Conservation (phyloP, 495 filamentous ascomycete species). For the Filosporella fistucella region DNA sequence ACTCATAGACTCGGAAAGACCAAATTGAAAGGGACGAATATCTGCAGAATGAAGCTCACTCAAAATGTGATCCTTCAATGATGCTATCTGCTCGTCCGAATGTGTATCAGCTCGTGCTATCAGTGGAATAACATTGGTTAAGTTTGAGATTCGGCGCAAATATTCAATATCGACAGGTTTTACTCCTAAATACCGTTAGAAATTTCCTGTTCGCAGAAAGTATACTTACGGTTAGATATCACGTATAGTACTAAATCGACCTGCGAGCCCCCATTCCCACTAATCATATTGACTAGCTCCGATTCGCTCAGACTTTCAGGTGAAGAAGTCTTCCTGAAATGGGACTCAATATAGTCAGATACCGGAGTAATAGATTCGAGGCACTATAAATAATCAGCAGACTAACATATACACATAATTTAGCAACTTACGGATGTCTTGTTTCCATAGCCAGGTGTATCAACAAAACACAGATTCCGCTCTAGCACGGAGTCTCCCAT, state of each 20-base stretch:
- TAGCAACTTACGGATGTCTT: conserved; percentile 49
- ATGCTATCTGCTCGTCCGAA: conserved; percentile 50
- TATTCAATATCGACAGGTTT: conserved; percentile 72
- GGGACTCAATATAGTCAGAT: conserved; percentile 69
- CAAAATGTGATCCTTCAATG: conserved; percentile 57
- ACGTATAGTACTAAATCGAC: conserved; percentile 88
- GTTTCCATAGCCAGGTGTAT: conserved; percentile 72
- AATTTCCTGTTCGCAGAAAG: not conserved
- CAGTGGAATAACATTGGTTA: conserved; percentile 85
- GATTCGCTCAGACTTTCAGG: conserved; percentile 56
- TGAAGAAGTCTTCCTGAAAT: conserved; percentile 60
- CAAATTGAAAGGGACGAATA: conserved; percentile 65
- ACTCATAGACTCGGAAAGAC: conserved; percentile 28
- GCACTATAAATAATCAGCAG: conserved; percentile 32
- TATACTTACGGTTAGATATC: conserved; percentile 52
- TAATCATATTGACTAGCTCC: conserved; percentile 75
- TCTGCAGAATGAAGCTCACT: conserved; percentile 54
- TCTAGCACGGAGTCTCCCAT: conserved; percentile 80
- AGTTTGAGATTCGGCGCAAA: conserved; percentile 64
- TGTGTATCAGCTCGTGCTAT: conserved; percentile 75
- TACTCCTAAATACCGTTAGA: conserved; percentile 48
- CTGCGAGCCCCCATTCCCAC: conserved; percentile 81
- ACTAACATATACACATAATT: not conserved
- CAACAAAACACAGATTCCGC: conserved; percentile 91
- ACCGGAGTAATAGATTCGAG: conserved; percentile 66